Evolutionary conservation across 2,329 filamentous ascomycete species (phyloP), one percentile per base, ranked within the genome.

Genomic region (Ophiostoma piceae): DNA sequence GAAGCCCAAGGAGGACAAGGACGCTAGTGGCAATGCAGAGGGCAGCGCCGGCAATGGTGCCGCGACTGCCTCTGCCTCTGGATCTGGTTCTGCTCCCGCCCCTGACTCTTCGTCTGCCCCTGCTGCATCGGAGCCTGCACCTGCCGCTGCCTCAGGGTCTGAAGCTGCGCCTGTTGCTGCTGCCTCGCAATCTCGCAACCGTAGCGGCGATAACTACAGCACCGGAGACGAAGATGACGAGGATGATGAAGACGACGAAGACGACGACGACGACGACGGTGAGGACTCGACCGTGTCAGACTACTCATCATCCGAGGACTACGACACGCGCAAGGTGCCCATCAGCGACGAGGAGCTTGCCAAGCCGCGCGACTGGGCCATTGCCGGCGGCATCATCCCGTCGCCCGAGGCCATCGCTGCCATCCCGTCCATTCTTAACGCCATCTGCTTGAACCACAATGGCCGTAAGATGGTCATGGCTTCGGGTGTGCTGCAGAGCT

Each of bases 391-490:
- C 3, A 94, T 99, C 69, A 82, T 97, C 71, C 88, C 94, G n/a
- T 92, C 94, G 0, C 84, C 88, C 2, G 96, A 99, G 76, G 92
- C 94, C 64, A 96, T 99, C 73, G 88, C 88, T 47, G 90, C 92
- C 70, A 88, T 99, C 3, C 94, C 95, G 0, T 88, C 90, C 71
- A 93, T 94, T 2, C 90, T 99, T 75, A 94, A 94, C 72, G 94
- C 95, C 5, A 96, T 99, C 68, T 99, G 92, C 74, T 81, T 99
- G 70, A 97, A 97, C 75, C 90, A 92, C 72, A 84, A 87, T 37
- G 95, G 95, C 9, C 90, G 97, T 83, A 90, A 91, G 75, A 85
- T 97, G 77, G 96, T 99, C 75, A 88, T 92, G 70, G 86, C 88
- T 0, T 97, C 94, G 0, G 85, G 88, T 71, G 94, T 92, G 1